These are phyloP conservation scores for Jamesozyma piceae DNA, from an alignment of 805 yeast genomes.

Conservation along the genomic window DNA sequence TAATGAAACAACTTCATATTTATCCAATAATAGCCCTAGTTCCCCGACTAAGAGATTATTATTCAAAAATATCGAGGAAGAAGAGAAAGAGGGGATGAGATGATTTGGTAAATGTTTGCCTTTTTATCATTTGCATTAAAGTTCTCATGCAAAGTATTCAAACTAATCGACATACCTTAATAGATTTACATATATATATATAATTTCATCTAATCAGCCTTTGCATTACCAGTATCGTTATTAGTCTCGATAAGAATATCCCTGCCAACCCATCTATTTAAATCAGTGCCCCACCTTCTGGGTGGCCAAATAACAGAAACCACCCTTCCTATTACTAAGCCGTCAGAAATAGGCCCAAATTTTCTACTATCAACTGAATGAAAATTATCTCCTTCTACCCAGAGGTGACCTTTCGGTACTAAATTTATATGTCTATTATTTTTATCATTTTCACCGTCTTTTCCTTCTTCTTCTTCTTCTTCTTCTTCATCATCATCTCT, in stretches of 20 bases:
- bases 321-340: constrained; percentile 72
- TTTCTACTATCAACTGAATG: constrained; percentile 79
- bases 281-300: constrained; percentile 38
- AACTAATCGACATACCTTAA: no score
- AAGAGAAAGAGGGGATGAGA: no score
- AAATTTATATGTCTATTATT: constrained; percentile 25
- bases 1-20: background rate
- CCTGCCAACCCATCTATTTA: constrained; percentile 19
- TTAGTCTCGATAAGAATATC: constrained; percentile 8
- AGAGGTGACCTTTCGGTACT: constrained; percentile 74
- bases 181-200: background rate
- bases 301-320: constrained; percentile 63
- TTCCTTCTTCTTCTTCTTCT: background rate
- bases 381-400: constrained; percentile 92
- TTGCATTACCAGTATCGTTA: background rate
- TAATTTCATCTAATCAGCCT: background rate
- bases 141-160: no score
- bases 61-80: background rate
- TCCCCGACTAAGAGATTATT: constrained; percentile 1
- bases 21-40: background rate
- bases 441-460: background rate
- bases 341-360: constrained; percentile 82
- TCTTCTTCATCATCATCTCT: background rate
- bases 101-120: background rate
- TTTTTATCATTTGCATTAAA: background rate